A percentile compares a stretch with the other conserved stretches of the same genome.
These are phyloP conservation scores for Neurospora sp. DNA, from an alignment of 2,329 filamentous ascomycete genomes.

Conservation along the genomic window DNA sequence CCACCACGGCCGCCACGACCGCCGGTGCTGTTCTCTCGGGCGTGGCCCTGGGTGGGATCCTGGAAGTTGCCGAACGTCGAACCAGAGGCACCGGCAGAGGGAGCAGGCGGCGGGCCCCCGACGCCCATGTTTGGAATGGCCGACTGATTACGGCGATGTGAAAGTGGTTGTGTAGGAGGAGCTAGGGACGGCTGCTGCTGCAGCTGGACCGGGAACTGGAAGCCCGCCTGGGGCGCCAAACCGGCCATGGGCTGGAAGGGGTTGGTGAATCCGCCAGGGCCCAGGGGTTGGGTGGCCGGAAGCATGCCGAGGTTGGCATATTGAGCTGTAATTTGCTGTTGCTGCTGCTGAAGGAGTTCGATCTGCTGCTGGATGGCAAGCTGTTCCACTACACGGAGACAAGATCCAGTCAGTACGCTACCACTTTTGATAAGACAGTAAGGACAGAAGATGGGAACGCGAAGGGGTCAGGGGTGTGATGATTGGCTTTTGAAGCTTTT, in stretches of 20 bases:
- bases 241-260: conserved; percentile 66
- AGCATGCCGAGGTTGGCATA: conserved; percentile 98
- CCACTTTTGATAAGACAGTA: not conserved
- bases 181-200: conserved; percentile 66
- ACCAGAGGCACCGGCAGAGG: conserved; percentile 81
- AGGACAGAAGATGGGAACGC: not conserved
- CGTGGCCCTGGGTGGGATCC: conserved; percentile 41
- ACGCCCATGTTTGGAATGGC: conserved; percentile 87
- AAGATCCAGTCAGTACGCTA: conserved; percentile 15
- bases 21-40: conserved; percentile 53
- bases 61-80: conserved; percentile 71
- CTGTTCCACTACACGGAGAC: conserved; percentile 67
- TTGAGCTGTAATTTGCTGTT: conserved; percentile 94
- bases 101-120: conserved; percentile 71
- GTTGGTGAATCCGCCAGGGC: conserved; percentile 64
- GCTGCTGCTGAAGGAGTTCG: conserved; percentile 91
- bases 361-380: conserved; percentile 97
- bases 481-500: not conserved
- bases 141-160: conserved; percentile 97
- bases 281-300: conserved; percentile 67
- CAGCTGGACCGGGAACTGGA: conserved; percentile 79
- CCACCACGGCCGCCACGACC: conserved; percentile 66
- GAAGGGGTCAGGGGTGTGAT: conserved; percentile 11
- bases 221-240: conserved; percentile 68
- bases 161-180: conserved; percentile 64